Conservation (phyloP, 179 eudicot species). For the Sideroxylon spinosum region DNA sequence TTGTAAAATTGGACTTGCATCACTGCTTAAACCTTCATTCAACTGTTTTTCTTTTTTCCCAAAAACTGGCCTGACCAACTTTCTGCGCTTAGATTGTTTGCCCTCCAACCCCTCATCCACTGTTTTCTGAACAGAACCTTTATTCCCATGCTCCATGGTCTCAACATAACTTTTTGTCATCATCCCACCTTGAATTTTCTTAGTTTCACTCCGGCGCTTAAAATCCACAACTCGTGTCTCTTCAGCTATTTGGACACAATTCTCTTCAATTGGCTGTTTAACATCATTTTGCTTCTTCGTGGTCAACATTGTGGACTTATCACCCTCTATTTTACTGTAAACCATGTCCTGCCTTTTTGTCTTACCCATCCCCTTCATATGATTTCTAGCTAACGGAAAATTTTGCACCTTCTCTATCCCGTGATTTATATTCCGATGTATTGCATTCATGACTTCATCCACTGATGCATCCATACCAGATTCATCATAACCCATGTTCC, state of each 20-base stretch:
- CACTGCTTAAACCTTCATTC: neutral
- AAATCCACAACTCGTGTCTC: conserved; percentile 33
- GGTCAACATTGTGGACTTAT: conserved; percentile 10
- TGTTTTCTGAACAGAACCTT: conserved; percentile 13
- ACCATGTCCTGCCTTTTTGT: conserved; percentile 12
- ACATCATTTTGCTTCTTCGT: conserved; percentile 11
- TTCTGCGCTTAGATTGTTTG: conserved; percentile 26
- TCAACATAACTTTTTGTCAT: conserved; percentile 7
- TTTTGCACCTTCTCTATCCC: conserved; percentile 9
- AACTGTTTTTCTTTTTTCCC: conserved; percentile 12
- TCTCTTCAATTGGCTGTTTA: conserved; percentile 10
- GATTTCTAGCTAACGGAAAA: conserved; percentile 1
- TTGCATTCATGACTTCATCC: conserved; percentile 33
- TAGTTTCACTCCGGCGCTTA: conserved; percentile 36
- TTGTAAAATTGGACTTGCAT: too few species aligned
- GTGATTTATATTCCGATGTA: conserved; percentile 12
- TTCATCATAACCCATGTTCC: conserved; percentile 3
- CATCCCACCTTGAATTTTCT: conserved; percentile 10
- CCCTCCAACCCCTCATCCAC: conserved; percentile 13
- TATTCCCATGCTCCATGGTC: conserved; percentile 3
- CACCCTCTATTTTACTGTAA: conserved; percentile 2
- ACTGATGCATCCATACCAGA: conserved; percentile 24
- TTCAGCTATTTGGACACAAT: conserved; percentile 2
- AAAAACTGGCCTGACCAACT: conserved; percentile 38
- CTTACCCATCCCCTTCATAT: neutral